Evolutionary conservation across 306 rosid species (phyloP), one percentile per base, ranked within the genome.

Genomic region (Malus domestica): DNA sequence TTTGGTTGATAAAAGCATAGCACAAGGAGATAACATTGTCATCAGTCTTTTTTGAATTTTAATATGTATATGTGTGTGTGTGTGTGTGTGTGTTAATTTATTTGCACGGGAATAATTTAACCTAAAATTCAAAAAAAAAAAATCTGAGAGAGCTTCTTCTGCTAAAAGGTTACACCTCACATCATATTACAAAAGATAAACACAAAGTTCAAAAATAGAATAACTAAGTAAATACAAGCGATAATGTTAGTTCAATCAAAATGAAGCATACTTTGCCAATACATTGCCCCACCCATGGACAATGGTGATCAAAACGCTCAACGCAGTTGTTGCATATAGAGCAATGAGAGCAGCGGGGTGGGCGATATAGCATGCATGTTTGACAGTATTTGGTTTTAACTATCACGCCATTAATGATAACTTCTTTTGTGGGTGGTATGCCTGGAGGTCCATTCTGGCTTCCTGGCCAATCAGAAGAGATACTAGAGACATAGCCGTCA

Each of bases 201-300:
- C 25, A 20, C 15, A 69, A 38, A 38, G 7, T 23, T 33, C 9
- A 9, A 79, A 49, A 58, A 16, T 38, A 23, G 57, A 40, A 51
- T 27, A 13, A 15, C 55, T 29, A 22, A 4, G 59, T 3, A 35
- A 27, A 68, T 54, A 52, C 72, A 51, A 51, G 59, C 22, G 6
- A 59, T 18, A 46, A 54, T 72, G 25, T 12, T 51, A 59, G 55
- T 22, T 20, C 25, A 30, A 46, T 29, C 23, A 51, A 25, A 45
- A 38, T 30, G 80, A 77, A 38, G 14, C 70, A 54, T 85, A 92
- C 97, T 91, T 83, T 54, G 75, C 96, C 97, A 80, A 92, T 92
- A 72, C 97, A 92, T 82, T 92, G 97, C 29, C 96, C 96, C 67
- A 92, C 90, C 96, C 96, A 92, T 67, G 97, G 97, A 82, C 97